Conservation (phyloP, 805 yeast genomes). For the Candida anglica region DNA sequence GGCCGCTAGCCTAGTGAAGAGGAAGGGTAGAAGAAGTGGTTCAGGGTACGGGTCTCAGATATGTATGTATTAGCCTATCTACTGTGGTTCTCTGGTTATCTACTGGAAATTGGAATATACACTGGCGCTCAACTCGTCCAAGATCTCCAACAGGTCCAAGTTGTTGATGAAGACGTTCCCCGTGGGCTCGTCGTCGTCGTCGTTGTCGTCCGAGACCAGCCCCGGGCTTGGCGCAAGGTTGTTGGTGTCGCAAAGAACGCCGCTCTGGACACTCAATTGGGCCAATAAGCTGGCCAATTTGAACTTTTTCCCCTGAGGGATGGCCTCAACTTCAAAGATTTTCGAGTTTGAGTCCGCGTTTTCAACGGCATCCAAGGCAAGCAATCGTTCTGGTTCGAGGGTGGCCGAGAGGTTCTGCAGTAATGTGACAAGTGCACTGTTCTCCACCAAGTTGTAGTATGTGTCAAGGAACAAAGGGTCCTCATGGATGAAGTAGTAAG, state of each 20-base stretch:
- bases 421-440: conserved; percentile 30
- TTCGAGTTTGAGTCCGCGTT: conserved; percentile 11
- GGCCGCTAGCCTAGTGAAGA: too few species aligned
- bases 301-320: conserved; percentile 21
- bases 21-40: too few species aligned
- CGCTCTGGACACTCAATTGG: conserved; percentile 62
- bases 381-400: conserved; percentile 14
- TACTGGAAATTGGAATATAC: conserved; percentile 76
- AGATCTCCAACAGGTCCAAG: conserved; percentile 45
- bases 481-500: conserved; percentile 36
- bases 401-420: conserved; percentile 25
- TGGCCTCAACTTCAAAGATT: conserved; percentile 11
- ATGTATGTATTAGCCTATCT: too few species aligned
- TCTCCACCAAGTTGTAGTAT: conserved; percentile 27
- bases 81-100: too few species aligned
- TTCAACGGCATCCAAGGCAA: conserved; percentile 6
- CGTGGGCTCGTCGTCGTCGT: conserved; percentile 13
- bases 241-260: conserved; percentile 44
- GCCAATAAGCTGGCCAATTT: conserved; percentile 69
- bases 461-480: conserved; percentile 25
- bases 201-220: conserved; percentile 7
- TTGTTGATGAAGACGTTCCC: conserved; percentile 37
- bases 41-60: too few species aligned
- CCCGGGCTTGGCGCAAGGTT: too few species aligned
- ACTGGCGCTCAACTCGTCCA: conserved; percentile 86